Conservation (phyloP, 352 stramenopile species). For the Phytophthora sansomeana region DNA sequence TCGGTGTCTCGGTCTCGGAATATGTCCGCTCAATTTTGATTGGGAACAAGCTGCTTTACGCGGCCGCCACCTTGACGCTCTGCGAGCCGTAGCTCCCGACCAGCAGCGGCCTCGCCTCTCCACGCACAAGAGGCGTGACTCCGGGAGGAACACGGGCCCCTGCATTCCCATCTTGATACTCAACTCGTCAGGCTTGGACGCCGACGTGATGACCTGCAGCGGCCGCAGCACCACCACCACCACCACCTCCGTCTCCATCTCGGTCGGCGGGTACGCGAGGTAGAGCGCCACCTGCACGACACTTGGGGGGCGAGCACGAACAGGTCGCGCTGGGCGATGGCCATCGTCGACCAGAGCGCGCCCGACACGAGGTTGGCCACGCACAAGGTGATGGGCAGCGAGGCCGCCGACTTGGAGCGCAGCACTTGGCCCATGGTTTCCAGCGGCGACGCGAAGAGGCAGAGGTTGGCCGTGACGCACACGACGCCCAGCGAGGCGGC, state of each 20-base stretch:
- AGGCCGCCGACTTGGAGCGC: constrained; percentile 36
- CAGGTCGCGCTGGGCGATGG: constrained; percentile 33
- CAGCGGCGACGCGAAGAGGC: constrained; percentile 40
- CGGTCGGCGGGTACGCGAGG: constrained; percentile 34
- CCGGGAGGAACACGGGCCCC: not conserved
- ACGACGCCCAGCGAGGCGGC: constrained; percentile 32
- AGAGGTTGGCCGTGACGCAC: constrained; percentile 34
- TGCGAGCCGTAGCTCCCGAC: not conserved
- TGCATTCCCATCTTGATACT: constrained; percentile 1
- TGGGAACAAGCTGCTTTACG: too few species aligned
- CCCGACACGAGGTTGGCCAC: constrained; percentile 31
- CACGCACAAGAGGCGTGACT: not conserved
- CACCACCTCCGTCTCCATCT: constrained; percentile 1
- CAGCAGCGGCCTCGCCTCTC: not conserved
- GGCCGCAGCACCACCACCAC: constrained; percentile 10
- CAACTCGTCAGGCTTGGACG: not conserved
- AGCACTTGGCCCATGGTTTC: constrained; percentile 38
- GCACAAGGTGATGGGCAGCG: constrained; percentile 40
- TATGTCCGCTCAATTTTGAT: too few species aligned
- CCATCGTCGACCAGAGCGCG: constrained; percentile 31
- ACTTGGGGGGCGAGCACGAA: constrained; percentile 44
- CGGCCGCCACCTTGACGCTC: not conserved
- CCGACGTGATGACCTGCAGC: constrained; percentile 12
- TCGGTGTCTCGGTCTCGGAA: too few species aligned
- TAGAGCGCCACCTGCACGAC: constrained; percentile 45